phyloP scores from a whole-genome alignment of 176 grass and related monocot genomes.

The Oryza australiensis region DNA sequence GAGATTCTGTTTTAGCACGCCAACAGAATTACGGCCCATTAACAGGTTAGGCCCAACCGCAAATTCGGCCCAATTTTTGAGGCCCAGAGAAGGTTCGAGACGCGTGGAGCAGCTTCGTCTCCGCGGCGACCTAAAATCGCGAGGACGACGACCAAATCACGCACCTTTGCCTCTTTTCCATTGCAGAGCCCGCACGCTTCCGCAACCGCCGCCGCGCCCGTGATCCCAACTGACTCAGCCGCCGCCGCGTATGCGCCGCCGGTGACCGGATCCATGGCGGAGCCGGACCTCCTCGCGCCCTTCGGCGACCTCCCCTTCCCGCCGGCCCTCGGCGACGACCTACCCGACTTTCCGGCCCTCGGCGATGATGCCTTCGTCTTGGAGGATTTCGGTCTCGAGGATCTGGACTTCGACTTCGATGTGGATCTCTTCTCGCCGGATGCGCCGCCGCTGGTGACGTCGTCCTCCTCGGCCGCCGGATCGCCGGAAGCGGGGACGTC shows the following conservation, averaged over 20 bases:
- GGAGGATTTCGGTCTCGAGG: conserved; percentile 44
- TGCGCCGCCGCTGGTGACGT: conserved; percentile 29
- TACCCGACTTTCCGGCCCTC: conserved; percentile 30
- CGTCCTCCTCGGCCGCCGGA: conserved; percentile 34
- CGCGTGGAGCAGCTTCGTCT: conserved; percentile 30
- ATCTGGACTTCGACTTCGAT: conserved; percentile 54
- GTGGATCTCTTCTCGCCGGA: conserved; percentile 40
- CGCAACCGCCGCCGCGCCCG: conserved; percentile 32
- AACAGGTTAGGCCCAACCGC: too few relatives aligned
- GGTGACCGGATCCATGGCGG: conserved; percentile 55
- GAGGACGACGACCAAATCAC: conserved; percentile 22
- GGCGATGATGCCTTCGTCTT: conserved; percentile 22
- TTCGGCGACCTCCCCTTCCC: conserved; percentile 25
- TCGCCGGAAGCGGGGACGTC: conserved; percentile 21
- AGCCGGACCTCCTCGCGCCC: conserved; percentile 7
- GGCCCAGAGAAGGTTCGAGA: conserved; percentile 44
- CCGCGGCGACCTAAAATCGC: not conserved
- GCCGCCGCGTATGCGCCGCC: conserved; percentile 13
- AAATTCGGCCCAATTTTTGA: not conserved
- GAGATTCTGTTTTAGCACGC: not conserved
- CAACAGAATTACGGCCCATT: too few relatives aligned
- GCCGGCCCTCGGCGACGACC: not conserved
- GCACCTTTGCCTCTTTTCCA: not conserved
- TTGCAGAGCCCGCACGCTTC: conserved; percentile 36
- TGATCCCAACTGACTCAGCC: not conserved